Conservation (phyloP, 1,284 basidiomycete genomes). For the Rhodotorula sp. region DNA sequence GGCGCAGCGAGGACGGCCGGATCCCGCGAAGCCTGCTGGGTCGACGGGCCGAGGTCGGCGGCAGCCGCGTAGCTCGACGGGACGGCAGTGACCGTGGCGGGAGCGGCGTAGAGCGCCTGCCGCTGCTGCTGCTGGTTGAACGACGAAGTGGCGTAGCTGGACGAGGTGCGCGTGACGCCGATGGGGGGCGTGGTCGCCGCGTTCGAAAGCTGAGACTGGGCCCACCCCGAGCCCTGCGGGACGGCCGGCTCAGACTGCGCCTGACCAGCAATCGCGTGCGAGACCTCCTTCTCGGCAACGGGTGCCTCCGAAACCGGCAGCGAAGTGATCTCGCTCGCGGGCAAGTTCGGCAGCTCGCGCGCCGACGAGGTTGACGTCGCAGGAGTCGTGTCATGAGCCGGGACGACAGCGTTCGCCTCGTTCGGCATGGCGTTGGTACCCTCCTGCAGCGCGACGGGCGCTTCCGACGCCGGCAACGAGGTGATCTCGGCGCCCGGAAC, state of each 20-base stretch:
- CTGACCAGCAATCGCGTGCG: not conserved
- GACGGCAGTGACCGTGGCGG: not conserved
- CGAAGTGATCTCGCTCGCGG: constrained; percentile 13
- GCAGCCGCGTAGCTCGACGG: not conserved
- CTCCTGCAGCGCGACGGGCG: constrained; percentile 16
- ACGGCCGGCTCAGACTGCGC: not conserved
- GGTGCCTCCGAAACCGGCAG: constrained; percentile 12
- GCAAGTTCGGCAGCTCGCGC: constrained; percentile 9
- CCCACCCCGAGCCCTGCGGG: not conserved
- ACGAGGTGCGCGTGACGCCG: not conserved
- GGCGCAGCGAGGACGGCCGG: not conserved
- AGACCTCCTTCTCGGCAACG: not conserved
- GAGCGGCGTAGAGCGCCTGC: not conserved
- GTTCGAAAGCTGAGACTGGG: not conserved
- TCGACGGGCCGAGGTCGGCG: no score
- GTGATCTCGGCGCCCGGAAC: constrained; percentile 15
- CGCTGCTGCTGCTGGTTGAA: not conserved
- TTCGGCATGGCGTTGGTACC: constrained; percentile 10
- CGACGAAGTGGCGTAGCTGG: not conserved
- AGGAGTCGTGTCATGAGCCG: not conserved
- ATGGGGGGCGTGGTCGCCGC: not conserved
- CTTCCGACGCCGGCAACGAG: constrained; percentile 13
- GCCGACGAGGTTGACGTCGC: not conserved
- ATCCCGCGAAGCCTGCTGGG: not conserved
- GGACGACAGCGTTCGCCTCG: constrained; percentile 11